Base-by-base conservation (phyloP, 176 grass and related monocot genomes). In the Neostapfia colusana region DNA sequence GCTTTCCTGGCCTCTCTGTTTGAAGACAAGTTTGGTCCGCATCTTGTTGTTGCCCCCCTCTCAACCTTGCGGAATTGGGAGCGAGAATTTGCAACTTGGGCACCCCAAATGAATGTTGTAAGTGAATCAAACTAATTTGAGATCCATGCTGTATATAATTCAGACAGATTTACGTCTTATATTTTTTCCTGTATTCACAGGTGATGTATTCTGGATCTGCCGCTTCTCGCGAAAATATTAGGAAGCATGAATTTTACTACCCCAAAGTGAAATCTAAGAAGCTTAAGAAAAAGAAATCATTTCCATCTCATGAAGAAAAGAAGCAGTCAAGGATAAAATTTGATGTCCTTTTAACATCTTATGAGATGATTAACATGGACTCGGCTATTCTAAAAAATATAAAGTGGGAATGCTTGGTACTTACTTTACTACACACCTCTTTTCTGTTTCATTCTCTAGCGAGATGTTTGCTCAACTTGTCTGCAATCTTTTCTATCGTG, bases 281-380 rank as follows among this genome's bases (percentile, higher is more conserved):
- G 77, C 65, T 76, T 27, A 99, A 99, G 83, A 95, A 95, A 70
- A 95, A 83, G 83, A 92, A 90, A 86, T 38, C 77, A 74, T 67
- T 69, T 80, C 82, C 85, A 50, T 72, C 74, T 76, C 89, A 42
- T 65, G 90, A 81, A 71, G 82, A 83, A 58, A 95, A 80, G 41
- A 99, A 83, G 78, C 89, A 95, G 60, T 86, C 89, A 46, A 92
- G 87, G 82, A 91, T 95, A 85, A 99, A 95, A 53, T 99, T 99
- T 88, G 92, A 99, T 81, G 96, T 99, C 68, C 92, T 99, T 69
- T 80, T 99, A 77, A 99, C 96, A 72, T 95, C 96, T 78, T 99
- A 99, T 83, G 96, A 99, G 88, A 99, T 99, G 96, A 93, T 99
- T 77, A 99, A 99, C 81, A 99, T 99, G 96, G 96, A 99, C 50